A percentile compares a stretch with the other conserved stretches of the same genome.
phyloP scores from a whole-genome alignment of 768 basidiomycete species.

The Rhodosporidiobolus sp. region DNA sequence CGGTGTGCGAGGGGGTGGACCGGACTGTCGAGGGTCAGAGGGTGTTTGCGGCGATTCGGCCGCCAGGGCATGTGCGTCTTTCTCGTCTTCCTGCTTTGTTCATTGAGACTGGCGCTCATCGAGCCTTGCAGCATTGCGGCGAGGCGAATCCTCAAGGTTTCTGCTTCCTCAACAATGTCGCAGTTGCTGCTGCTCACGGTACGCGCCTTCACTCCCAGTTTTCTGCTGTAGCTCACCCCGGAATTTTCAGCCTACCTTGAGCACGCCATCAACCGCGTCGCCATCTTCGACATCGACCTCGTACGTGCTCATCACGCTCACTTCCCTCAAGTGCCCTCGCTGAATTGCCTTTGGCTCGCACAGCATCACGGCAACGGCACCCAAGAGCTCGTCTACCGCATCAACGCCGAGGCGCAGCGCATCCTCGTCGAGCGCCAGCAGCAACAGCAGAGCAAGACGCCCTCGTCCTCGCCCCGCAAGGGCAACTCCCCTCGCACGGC shows the following conservation, averaged over 20 bases:
- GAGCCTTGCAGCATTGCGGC: constrained; percentile 70
- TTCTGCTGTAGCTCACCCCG: background rate
- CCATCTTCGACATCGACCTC: constrained; percentile 89
- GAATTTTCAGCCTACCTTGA: constrained; percentile 65
- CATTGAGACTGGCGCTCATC: background rate
- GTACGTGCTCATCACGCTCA: background rate
- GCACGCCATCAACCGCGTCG: constrained; percentile 70
- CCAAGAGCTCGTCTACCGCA: constrained; percentile 83
- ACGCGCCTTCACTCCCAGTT: constrained; percentile 35
- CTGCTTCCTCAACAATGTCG: constrained; percentile 93
- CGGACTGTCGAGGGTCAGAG: constrained; percentile 50
- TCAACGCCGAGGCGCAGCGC: constrained; percentile 56
- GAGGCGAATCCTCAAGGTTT: constrained; percentile 87
- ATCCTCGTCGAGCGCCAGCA: constrained; percentile 2
- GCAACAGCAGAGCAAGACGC: constrained; percentile 45
- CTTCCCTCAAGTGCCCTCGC: too few species aligned
- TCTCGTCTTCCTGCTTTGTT: background rate
- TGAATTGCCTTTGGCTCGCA: background rate
- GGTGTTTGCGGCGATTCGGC: constrained; percentile 80
- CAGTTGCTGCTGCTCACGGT: constrained; percentile 88
- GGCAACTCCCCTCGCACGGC: constrained; percentile 41
- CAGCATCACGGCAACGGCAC: constrained; percentile 76
- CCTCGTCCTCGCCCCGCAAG: background rate
- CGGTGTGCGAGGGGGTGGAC: constrained; percentile 86
- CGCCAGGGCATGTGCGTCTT: constrained; percentile 60